Evolutionary conservation across 139 green algal species (phyloP).

Genomic region (Chlamydomonas schloesseri): DNA sequence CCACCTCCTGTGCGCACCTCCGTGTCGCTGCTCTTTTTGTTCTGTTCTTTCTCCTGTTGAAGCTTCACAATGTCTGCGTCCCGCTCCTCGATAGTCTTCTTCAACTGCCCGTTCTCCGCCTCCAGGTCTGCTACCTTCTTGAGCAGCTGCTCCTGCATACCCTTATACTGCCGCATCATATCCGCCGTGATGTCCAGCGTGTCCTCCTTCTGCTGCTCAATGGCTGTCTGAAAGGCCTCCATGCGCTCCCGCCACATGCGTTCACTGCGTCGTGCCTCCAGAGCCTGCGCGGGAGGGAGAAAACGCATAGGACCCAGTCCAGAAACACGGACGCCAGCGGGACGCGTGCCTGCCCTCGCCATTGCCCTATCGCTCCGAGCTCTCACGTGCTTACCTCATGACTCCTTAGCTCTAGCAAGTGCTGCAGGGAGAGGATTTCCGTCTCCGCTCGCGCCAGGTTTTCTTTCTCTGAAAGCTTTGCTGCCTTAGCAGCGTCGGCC

Average conservation of each 20-base stretch:
- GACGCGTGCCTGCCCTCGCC: neutral
- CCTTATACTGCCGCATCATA: slow-evolving; percentile 72
- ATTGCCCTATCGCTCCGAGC: too few species aligned
- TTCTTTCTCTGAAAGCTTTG: slow-evolving; percentile 67
- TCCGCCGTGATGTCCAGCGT: slow-evolving; percentile 69
- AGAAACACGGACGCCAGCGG: too few species aligned
- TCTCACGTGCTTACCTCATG: slow-evolving; percentile 49
- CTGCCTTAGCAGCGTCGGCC: slow-evolving; percentile 55
- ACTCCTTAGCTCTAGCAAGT: slow-evolving; percentile 59
- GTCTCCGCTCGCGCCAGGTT: slow-evolving; percentile 63
- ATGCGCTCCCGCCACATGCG: slow-evolving; percentile 64
- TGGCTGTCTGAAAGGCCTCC: slow-evolving; percentile 46
- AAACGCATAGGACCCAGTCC: neutral
- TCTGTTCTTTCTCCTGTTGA: slow-evolving; percentile 47
- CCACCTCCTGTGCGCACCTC: slow-evolving; percentile 38
- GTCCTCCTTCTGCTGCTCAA: slow-evolving; percentile 68
- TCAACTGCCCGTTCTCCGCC: slow-evolving; percentile 38
- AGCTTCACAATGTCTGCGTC: slow-evolving; percentile 51
- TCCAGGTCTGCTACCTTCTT: slow-evolving; percentile 59
- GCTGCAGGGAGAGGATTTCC: slow-evolving; percentile 64
- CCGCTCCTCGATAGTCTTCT: slow-evolving; percentile 41
- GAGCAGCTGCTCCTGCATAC: slow-evolving; percentile 62
- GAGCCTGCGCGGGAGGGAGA: slow-evolving; percentile 28
- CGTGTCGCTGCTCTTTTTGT: slow-evolving; percentile 53
- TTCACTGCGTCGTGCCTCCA: slow-evolving; percentile 62